Base-by-base conservation (phyloP, 1,284 basidiomycete genomes). In the Trametes sp. region DNA sequence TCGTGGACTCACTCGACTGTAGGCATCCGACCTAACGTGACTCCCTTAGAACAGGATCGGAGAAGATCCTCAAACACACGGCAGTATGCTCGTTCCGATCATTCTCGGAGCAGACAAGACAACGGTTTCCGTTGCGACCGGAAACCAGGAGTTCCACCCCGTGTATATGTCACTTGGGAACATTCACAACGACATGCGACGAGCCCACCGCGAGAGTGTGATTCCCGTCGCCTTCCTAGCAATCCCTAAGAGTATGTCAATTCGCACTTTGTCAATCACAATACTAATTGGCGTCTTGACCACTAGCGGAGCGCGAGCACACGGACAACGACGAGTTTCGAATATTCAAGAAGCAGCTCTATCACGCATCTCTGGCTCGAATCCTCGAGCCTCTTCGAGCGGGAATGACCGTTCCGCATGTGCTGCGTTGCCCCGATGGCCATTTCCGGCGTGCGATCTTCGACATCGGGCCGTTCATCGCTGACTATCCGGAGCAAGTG, bases 51-150 rank as follows among this genome's bases (percentile, higher is more conserved):
- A 68, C 29, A 55, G 26, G 3, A 64, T 70, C 16, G 62, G 59
- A 0, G 29, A 38, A 0, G 61, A 70, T 45, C 50, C 63, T 5
- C 13, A 33, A 0, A 68, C 57, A 0, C 61, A 68, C 35, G 67
- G 67, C 6, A 14, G 65, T 0, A 66, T 65, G 57, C 58, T 72
- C 11, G 41, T 49, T 7, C 63, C 70, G 1, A 46, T 68, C 28
- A 56, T 71, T n/a, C 57, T 65, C 0, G 71, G 69, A 0, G 63
- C 59, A n/a, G 67, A 72, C 54, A 71, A 71, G 55, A 72, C 69
- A 1, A 70, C 68, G 1, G 66, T 69, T 0, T 72, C 71, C 1
- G 71, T 71, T 0, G 68, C 59, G 0, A 73, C 71, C 0, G 68
- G 71, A 1, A 38, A 72, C 1, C 63, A 64, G 13, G 68, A 71